Base-by-base conservation (phyloP, 225 moss, liverwort and hornwort genomes). In the Marchantia polymorpha region DNA sequence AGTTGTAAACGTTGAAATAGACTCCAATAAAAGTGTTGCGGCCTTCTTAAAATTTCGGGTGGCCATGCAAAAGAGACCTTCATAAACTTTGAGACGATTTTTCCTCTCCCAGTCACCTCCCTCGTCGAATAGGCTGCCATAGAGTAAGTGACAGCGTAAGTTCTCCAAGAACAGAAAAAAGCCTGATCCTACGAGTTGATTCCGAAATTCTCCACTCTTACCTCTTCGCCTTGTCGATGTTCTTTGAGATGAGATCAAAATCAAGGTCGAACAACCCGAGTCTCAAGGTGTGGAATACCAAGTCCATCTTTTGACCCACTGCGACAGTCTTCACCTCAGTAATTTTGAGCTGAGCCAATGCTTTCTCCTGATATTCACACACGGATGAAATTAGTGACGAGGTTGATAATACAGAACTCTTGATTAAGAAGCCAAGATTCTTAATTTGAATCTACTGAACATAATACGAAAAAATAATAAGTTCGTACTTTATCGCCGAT, bases 31-130 rank as follows among this genome's bases (percentile, higher is more conserved):
- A 52, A 99, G 78, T 3, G 86, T 90, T 22, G 99, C 99, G 13
- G 99, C 95, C 75, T 92, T 89, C 89, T 99, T 99, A 81, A 99
- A 91, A 73, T 95, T 99, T 76, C 99, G 92, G 29, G 99, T 95
- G 20, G 99, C 93, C 95, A 99, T 91, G 51, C 92, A 93, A 83
- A 95, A 99, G 70, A 95, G 87, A 10, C 95, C 99, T 77, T 99
- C 99, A 49, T 99, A 99, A 59, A 99, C 99, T 84, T 99, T 99
- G 7, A 99, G 84, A 72, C 99, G 87, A 73, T 99, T 99, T 88
- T 99, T 99, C 75, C 99, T 87, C 83, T 99, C 99, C 99, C 99
- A 99, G 53, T 99, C 99, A 7, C 99, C 95, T 54, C 99, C 99
- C 83, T 99, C 99, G 25, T 95, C 95, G 60, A 99, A 99, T 67